Evolutionary conservation across 2,329 filamentous ascomycete genomes (phyloP), one percentile per base, ranked within the genome.

Genomic region (Talaromyces verruculosus): DNA sequence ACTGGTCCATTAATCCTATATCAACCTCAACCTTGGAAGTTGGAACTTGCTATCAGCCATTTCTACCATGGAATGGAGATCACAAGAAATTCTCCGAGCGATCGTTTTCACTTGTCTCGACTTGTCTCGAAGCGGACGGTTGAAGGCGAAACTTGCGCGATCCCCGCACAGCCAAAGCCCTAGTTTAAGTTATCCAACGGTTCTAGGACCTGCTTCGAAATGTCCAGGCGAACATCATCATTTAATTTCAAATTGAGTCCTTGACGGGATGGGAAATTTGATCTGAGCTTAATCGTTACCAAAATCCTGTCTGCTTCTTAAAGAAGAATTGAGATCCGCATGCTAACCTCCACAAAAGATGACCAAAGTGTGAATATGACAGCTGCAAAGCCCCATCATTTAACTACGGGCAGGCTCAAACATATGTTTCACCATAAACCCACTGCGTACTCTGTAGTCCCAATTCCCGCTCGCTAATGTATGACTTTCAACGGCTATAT

Each of bases 401-500:
- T 15, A 25, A 25, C 25, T n/a, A 43, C 17, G 7, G 7, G 22
- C 19, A 49, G 22, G 1, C 51, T 35, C 51, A 37, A 37, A 37
- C 30, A 13, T 37, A 13, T 37, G 51, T 55, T 55, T 55, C 51
- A 55, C 51, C 30, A 15, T 37, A 7, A 15, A 22, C 5, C 28
- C 28, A 19, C 49, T 19, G 10, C 30, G 1, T n/a, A n/a, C n/a
- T n/a, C n/a, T n/a, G n/a, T 33, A 11, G 17, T 28, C 28, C 33
- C 22, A 10, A 8, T 19, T 37, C 30, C 11, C 30, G 17, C 19
- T 33, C 28, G 17, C 17, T 19, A 33, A 33, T n/a, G 6, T 57
- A 57, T 37, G 19, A 19, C 8, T 8, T 57, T 37, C 30, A 57
- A 57, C 51, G 51, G 51, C 30, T n/a, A 57, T 57, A 57, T 57